phyloP scores from a whole-genome alignment of 805 yeast species.

The Wickerhamomyces silvicola region DNA sequence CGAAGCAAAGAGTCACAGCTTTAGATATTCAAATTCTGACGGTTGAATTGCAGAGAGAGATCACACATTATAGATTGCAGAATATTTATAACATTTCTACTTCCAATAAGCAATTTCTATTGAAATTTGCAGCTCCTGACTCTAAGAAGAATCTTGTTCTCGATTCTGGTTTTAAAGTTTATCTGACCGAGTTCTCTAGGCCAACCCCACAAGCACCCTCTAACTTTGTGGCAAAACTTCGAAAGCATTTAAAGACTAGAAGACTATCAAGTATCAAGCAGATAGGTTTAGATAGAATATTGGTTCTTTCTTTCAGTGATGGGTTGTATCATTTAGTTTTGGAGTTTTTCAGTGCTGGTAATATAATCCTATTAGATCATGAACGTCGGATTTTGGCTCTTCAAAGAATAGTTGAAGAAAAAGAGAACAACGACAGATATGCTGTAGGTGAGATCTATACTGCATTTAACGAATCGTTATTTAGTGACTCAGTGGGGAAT shows the following conservation, averaged over 20 bases:
- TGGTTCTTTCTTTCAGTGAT: constrained; percentile 79
- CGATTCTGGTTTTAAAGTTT: constrained; percentile 82
- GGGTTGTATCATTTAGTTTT: constrained; percentile 71
- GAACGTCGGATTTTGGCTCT: constrained; percentile 61
- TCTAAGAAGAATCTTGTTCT: constrained; percentile 68
- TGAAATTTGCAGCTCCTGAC: constrained; percentile 80
- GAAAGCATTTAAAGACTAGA: constrained; percentile 81
- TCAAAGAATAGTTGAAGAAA: constrained; percentile 73
- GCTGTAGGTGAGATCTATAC: constrained; percentile 72
- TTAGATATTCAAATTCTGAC: constrained; percentile 71
- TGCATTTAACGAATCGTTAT: constrained; percentile 50
- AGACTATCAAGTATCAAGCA: constrained; percentile 69
- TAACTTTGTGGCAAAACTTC: constrained; percentile 74
- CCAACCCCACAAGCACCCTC: constrained; percentile 79
- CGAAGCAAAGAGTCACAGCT: constrained; percentile 86
- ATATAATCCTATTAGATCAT: constrained; percentile 70
- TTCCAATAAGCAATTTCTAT: constrained; percentile 63
- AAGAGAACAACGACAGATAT: constrained; percentile 54
- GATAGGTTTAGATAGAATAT: constrained; percentile 73
- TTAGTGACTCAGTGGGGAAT: constrained; percentile 23
- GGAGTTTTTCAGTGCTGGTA: constrained; percentile 95
- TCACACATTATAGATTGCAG: constrained; percentile 66
- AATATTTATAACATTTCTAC: constrained; percentile 79
- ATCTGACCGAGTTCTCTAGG: constrained; percentile 73
- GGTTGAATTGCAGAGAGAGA: constrained; percentile 50